Conservation (phyloP, 2,329 filamentous ascomycete species). For the Cucurbitaria berberidis region DNA sequence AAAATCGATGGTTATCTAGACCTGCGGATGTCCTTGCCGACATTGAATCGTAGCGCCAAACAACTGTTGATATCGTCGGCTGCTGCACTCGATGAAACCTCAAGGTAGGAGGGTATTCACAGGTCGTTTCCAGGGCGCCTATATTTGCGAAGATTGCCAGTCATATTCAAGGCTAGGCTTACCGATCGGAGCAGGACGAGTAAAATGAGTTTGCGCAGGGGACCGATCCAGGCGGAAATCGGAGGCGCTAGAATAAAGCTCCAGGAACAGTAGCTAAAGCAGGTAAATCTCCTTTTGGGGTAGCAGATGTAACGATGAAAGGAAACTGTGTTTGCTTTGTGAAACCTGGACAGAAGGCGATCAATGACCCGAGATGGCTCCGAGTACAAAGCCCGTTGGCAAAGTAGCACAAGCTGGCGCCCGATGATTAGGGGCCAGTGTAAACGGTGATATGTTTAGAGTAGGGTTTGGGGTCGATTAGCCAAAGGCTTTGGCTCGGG, state of each 20-base stretch:
- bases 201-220: slow-evolving; percentile 1
- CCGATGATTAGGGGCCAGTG: slow-evolving; percentile 5
- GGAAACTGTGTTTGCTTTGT: slow-evolving; percentile 37
- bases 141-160: not conserved
- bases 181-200: not conserved
- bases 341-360: slow-evolving; percentile 25
- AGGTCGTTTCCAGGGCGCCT: not conserved
- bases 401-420: slow-evolving; percentile 28
- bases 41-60: not conserved
- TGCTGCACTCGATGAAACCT: not conserved
- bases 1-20: not conserved
- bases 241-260: not conserved
- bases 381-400: slow-evolving; percentile 23
- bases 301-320: slow-evolving; percentile 45
- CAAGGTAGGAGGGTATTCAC: not conserved
- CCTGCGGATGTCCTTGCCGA: not conserved
- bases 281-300: slow-evolving; percentile 34
- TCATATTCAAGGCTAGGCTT: not conserved
- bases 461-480: not conserved
- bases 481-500: not conserved
- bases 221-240: not conserved
- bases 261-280: slow-evolving; percentile 24
- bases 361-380: slow-evolving; percentile 22
- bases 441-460: not conserved
- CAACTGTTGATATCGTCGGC: not conserved